Evolutionary conservation across 306 rosid genomes (phyloP).

Genomic region (Fragaria ananassa): DNA sequence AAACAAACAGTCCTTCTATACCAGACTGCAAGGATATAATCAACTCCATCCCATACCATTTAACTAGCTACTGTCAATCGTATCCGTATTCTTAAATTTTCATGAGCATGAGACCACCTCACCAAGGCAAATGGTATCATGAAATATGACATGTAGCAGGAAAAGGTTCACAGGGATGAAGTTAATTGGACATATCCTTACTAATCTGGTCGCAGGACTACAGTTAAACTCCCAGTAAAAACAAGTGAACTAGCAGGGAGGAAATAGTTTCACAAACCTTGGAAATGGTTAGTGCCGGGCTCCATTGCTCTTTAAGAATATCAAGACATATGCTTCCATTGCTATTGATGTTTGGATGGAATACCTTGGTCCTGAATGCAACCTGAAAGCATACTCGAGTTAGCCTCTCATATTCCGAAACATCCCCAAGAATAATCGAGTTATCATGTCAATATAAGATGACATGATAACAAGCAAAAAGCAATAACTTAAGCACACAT

Average conservation of each 20-base stretch:
- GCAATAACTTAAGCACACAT: not conserved
- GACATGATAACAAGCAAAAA: not conserved
- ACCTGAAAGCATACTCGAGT: constrained; percentile 45
- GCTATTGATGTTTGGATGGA: constrained; percentile 89
- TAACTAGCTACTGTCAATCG: not conserved
- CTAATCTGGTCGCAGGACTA: not conserved
- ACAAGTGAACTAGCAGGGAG: not conserved
- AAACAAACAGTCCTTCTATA: not conserved
- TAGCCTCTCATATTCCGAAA: constrained; percentile 1
- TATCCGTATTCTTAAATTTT: not conserved
- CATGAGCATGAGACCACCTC: not conserved
- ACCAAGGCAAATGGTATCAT: not conserved
- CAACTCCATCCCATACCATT: constrained; percentile 5
- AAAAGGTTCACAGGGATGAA: not conserved
- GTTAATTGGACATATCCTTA: not conserved
- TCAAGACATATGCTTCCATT: constrained; percentile 88
- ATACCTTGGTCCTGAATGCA: constrained; percentile 90
- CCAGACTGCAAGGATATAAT: not conserved
- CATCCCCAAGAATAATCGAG: not conserved
- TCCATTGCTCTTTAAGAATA: constrained; percentile 91
- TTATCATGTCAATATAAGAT: not conserved
- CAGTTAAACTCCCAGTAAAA: not conserved
- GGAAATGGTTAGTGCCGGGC: constrained; percentile 81
- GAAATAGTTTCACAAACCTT: constrained; percentile 47
- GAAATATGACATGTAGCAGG: not conserved